These are phyloP conservation scores for Rhododendron henanense DNA, from an alignment of 148 eudicot species.

Conservation along the genomic window DNA sequence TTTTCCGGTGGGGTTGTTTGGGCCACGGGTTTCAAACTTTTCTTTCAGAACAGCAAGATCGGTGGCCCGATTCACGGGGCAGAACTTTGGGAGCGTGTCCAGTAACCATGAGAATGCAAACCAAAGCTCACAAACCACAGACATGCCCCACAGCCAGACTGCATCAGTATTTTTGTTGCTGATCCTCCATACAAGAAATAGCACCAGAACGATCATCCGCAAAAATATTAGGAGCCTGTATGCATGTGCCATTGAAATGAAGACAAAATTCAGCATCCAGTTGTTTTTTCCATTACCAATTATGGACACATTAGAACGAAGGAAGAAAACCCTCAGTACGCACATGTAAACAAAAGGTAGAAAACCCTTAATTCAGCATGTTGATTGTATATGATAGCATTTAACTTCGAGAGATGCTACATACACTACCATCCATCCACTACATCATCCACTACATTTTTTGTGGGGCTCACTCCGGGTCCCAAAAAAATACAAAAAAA, in stretches of 20 bases:
- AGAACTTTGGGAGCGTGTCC: slow-evolving; percentile 86
- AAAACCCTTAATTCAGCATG: not conserved
- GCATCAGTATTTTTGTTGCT: slow-evolving; percentile 64
- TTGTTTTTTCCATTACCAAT: not conserved
- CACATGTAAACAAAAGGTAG: not conserved
- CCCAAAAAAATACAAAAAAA: too few relatives aligned
- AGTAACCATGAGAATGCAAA: slow-evolving; percentile 96
- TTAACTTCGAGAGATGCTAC: too few relatives aligned
- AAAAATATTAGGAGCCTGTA: slow-evolving; percentile 77
- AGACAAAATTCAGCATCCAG: not conserved
- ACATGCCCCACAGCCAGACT: slow-evolving; percentile 85
- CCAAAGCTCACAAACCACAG: slow-evolving; percentile 87
- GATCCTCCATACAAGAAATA: slow-evolving; percentile 82
- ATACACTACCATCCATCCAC: too few relatives aligned
- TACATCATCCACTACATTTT: too few relatives aligned
- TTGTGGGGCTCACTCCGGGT: too few relatives aligned
- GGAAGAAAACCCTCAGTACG: not conserved
- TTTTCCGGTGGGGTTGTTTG: slow-evolving; percentile 67
- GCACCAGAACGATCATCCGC: slow-evolving; percentile 59
- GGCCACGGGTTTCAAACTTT: slow-evolving; percentile 66
- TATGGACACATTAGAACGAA: not conserved
- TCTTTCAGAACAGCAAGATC: slow-evolving; percentile 76
- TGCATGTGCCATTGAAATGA: not conserved
- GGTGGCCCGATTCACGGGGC: slow-evolving; percentile 74
- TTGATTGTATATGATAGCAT: not conserved